Base-by-base conservation (phyloP, 371 early-diverging fungal species). In the Mortierella sp. region DNA sequence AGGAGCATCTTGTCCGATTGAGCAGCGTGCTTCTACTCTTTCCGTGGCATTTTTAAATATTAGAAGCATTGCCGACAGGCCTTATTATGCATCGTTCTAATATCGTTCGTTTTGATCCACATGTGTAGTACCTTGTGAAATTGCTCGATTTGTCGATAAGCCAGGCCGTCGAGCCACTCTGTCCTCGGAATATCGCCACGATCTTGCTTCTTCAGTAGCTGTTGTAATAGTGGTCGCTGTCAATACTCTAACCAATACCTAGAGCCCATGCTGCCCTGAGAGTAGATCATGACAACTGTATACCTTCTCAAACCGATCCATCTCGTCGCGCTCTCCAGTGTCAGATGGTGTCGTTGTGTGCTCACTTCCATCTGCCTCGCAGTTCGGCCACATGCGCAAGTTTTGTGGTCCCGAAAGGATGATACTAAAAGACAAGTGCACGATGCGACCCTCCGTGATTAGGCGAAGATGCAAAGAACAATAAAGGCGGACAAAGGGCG, bases 141-240 rank as follows among this genome's bases (percentile, higher is more conserved):
- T 45, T 85, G 82, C 50, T 93, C 93, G 23, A 96, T 93, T 67
- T 92, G 89, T 43, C 92, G 84, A 79, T 95, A 93, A 1, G 91
- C 91, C 62, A 96, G 79, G 14, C 88, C 87, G 78, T 98, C 98
- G 49, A 98, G 82, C 98, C 98, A 98, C 46, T 94, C 95, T 2
- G 92, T 83, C 7, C 83, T 86, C 24, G 88, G 82, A 9, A 96
- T 87, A 67, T 97, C 96, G 16, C 94, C 95, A 51, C 90, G 86
- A 53, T 96, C 95, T 63, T 91, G 94, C 30, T 89, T 86, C 56
- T 94, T 92, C 64, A 94, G 83, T 12, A 94, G 81, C 91, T 94
- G 61, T 18, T 1, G 8, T n/a, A 30, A 50, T 7, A 28, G 30
- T 34, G 4, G 34, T 34, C 4, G 34, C 4, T 34, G 34, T 34